Evolutionary conservation across 2,329 filamentous ascomycete genomes (phyloP).

Genomic region (Teratosphaeria destructans): DNA sequence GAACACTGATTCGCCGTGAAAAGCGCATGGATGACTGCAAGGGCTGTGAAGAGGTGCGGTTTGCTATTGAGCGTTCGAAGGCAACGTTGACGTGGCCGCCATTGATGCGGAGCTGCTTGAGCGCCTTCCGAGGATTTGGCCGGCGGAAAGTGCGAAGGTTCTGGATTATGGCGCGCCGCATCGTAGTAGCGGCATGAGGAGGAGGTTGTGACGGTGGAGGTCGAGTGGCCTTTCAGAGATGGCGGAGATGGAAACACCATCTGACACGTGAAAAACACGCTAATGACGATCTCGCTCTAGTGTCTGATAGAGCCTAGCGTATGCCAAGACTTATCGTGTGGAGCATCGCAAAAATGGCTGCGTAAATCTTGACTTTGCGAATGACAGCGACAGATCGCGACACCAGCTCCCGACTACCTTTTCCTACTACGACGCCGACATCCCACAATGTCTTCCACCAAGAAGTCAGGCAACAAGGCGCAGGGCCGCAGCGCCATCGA

Average conservation of each 20-base stretch:
- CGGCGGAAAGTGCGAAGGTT: conserved; percentile 59
- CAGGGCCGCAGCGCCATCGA: conserved; percentile 80
- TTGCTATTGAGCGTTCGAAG: conserved; percentile 35
- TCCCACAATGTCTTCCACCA: conserved; percentile 29
- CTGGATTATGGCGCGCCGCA: conserved; percentile 64
- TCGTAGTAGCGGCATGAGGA: conserved; percentile 32
- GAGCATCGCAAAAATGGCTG: neutral
- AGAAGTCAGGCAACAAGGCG: conserved; percentile 46
- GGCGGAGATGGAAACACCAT: neutral
- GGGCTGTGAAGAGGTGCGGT: conserved; percentile 28
- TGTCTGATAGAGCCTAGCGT: neutral
- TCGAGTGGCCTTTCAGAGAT: neutral
- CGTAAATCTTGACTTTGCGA: neutral
- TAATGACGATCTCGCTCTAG: neutral
- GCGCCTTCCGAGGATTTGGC: conserved; percentile 50
- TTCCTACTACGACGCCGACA: neutral
- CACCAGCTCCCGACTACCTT: neutral
- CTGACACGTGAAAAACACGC: neutral
- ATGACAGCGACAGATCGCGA: neutral
- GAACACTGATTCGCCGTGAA: conserved; percentile 52
- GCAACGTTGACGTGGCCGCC: conserved; percentile 32
- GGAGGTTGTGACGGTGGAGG: neutral
- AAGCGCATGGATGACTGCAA: conserved; percentile 66
- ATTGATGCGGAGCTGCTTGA: conserved; percentile 36
- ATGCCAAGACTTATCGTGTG: neutral